Conservation (phyloP, 208 protist genomes). For the Crithidia thermophila region DNA sequence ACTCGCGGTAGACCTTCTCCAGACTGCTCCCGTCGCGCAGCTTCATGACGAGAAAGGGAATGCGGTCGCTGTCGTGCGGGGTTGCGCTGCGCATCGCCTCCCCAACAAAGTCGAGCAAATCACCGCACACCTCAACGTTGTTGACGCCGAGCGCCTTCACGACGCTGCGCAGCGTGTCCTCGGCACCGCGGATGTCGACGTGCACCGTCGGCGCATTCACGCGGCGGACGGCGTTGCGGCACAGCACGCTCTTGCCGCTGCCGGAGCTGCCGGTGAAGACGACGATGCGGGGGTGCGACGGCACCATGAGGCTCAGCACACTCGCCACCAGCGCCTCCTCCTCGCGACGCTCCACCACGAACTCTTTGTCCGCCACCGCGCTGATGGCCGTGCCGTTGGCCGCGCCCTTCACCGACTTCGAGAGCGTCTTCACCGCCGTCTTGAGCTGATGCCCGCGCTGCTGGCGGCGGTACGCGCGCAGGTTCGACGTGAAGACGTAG, state of each 20-base stretch:
- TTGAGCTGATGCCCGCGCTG: conserved; percentile 56
- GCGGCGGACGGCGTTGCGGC: conserved; percentile 45
- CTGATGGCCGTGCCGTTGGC: neutral
- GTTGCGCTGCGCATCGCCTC: conserved; percentile 46
- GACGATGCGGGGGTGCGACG: conserved; percentile 47
- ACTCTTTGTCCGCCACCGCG: conserved; percentile 8
- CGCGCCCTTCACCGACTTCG: conserved; percentile 8
- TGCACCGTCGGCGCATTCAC: conserved; percentile 65
- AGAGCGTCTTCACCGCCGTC: conserved; percentile 38
- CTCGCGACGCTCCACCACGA: conserved; percentile 22
- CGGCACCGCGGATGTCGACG: conserved; percentile 66
- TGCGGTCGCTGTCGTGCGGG: conserved; percentile 30
- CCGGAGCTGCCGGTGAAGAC: conserved; percentile 66
- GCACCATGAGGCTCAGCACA: conserved; percentile 37
- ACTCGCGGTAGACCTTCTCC: conserved; percentile 72
- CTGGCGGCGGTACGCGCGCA: conserved; percentile 49
- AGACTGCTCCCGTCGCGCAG: conserved; percentile 66
- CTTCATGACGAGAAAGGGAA: conserved; percentile 75
- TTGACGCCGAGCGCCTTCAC: conserved; percentile 70
- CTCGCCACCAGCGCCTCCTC: conserved; percentile 40
- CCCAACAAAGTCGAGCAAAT: conserved; percentile 74
- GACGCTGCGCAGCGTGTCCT: conserved; percentile 68
- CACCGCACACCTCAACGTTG: conserved; percentile 85
- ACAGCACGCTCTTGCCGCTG: conserved; percentile 64
- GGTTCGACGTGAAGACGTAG: conserved; percentile 64